Base-by-base conservation (phyloP, 495 filamentous ascomycete genomes). In the Tuber umbilicatum region DNA sequence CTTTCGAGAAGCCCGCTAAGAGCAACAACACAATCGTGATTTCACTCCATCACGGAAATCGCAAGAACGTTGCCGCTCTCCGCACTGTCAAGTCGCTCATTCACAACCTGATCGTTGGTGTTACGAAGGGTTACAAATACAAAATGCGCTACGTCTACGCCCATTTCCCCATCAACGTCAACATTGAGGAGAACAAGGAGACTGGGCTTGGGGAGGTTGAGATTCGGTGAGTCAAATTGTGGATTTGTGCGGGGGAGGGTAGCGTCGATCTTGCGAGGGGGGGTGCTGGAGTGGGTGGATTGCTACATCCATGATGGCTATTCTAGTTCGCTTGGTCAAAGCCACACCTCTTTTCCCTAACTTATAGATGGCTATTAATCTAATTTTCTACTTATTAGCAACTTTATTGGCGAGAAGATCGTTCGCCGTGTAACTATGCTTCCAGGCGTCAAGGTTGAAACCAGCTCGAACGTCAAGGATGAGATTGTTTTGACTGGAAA, bases 101-200 rank as follows among this genome's bases (percentile, higher is more conserved):
- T 88, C 92, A 95, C 89, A 99, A 99, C 90, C 82, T 99, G 85
- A 92, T 98, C 86, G 91, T 93, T 84, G 95, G 95, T 85, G 95
- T 99, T 76, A 99, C 96, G 84, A 94, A 92, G 87, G 95, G 95
- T 77, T 99, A 92, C 92, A 94, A 94, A 88, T 99, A 99, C 92
- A 99, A 98, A 92, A 98, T 99, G 95, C 92, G 95, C 80, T 99
- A 99, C 87, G 95, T 99, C 87, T 99, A 99, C 85, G 95, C 95
- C 82, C 95, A 99, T 90, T 99, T 99, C 85, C 95, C 95, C 85
- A 99, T 99, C 93, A 99, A 98, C 89, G 95, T 99, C 85, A 98
- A 98, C 88, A 86, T 99, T 80, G 93, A 98, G 76, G 94, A 96
- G 91, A 95, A 96, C 89, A 85, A 85, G 81, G 94, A 98, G 88